Base-by-base conservation (phyloP, 495 filamentous ascomycete genomes). In the Cenococcum geophilum region DNA sequence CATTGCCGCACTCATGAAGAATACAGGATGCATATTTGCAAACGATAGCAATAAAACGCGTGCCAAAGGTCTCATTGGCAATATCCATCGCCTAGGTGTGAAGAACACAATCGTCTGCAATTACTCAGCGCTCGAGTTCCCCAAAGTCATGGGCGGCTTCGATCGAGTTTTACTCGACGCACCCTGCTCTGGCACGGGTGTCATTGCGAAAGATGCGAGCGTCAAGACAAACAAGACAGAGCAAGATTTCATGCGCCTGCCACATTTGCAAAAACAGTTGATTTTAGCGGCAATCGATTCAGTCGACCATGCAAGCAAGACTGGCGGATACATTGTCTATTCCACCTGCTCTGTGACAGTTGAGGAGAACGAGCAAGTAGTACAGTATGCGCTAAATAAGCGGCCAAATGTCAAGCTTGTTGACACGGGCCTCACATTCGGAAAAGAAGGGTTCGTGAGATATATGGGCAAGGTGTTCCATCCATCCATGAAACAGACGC, bases 161-260 rank as follows among this genome's bases (percentile, higher is more conserved):
- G 93, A 97, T 73, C 78, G 87, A 40, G 84, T 90, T 8, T 74
- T 91, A 0, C 83, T 92, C 25, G 89, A 92, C 74, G 89, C 89
- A 16, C 89, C 89, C 5, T 91, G 88, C 72, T 89, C 85, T 14
- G 89, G 87, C 66, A 90, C 86, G 11, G 89, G 87, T 60, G 95
- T 98, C 70, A 97, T 98, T 65, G 86, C 89, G 56, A 98, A 98
- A 76, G 93, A 98, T 70, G 82, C 92, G 1, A 86, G 86, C 49
- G 89, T 98, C 37, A 98, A 98, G 80, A 97, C 92, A 5, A 96
- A 95, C 79, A 97, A 96, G 77, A 91, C 88, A 18, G 89, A 93
- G 71, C 86, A 86, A 61, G 93, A 98, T 70, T 97, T 98, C 78
- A 80, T 95, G 68, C 78, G 82, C 62, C 83, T 98, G 36, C 95